Conservation (phyloP, 2,329 filamentous ascomycete genomes). For the Pseudopyricularia cyperi region DNA sequence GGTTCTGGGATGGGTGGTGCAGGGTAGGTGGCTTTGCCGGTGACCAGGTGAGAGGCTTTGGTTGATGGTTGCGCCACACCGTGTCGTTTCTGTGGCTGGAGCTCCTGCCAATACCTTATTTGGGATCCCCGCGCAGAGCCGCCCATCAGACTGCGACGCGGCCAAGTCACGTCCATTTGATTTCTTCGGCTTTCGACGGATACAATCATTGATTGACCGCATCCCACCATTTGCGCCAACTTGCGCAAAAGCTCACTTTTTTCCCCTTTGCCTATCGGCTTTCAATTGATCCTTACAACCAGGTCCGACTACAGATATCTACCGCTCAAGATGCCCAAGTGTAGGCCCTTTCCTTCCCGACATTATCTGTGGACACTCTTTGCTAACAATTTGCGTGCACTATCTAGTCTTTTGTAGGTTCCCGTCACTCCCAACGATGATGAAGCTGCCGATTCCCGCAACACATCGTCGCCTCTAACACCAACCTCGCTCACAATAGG, state of each 20-base stretch:
- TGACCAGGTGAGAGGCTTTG: no score
- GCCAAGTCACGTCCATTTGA: no score
- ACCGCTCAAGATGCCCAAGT: constrained; percentile 64
- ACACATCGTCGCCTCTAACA: neutral
- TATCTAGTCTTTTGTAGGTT: constrained; percentile 29
- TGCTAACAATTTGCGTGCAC: constrained; percentile 23
- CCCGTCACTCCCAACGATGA: constrained; percentile 25
- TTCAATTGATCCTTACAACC: neutral
- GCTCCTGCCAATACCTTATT: no score
- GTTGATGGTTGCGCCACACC: no score
- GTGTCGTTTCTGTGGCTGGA: no score
- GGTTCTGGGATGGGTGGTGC: neutral
- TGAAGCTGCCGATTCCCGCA: constrained; percentile 6
- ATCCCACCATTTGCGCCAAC: no score
- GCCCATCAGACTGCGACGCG: no score
- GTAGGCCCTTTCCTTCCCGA: constrained; percentile 38
- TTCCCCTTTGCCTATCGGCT: neutral
- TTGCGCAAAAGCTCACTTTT: neutral
- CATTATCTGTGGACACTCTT: constrained; percentile 14
- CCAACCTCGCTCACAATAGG: constrained; percentile 22
- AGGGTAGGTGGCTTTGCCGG: neutral
- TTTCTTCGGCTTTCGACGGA: no score
- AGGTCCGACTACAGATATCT: neutral
- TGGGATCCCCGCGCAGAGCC: no score
- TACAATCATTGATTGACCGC: no score